Evolutionary conservation across 192 early-diverging fungal species (phyloP).

Genomic region (Lobosporangium transversale): DNA sequence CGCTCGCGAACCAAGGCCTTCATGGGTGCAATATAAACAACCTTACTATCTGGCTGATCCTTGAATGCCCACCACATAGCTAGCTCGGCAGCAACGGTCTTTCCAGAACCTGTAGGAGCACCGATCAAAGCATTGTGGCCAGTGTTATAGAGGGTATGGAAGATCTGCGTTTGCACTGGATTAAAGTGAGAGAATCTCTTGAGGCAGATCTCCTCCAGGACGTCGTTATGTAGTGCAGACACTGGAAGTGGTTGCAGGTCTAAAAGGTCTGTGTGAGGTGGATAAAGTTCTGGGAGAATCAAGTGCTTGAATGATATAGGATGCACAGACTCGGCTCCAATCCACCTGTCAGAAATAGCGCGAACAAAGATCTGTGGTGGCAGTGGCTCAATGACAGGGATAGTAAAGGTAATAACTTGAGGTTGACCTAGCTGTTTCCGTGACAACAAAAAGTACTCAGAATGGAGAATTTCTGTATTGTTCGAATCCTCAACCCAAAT

Average conservation of each 20-base stretch:
- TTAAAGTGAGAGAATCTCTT: slow-evolving; percentile 96
- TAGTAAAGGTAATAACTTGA: slow-evolving; percentile 82
- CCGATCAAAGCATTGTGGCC: slow-evolving; percentile 89
- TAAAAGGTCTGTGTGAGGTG: slow-evolving; percentile 92
- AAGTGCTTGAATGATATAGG: slow-evolving; percentile 93
- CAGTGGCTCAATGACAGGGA: slow-evolving; percentile 92
- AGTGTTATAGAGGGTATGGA: slow-evolving; percentile 94
- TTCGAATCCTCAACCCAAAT: slow-evolving; percentile 96
- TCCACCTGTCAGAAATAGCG: slow-evolving; percentile 96
- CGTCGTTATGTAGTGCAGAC: slow-evolving; percentile 80
- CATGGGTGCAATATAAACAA: slow-evolving; percentile 98
- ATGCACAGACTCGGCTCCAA: slow-evolving; percentile 87
- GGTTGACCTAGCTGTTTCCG: slow-evolving; percentile 73
- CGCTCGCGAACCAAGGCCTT: slow-evolving; percentile 98
- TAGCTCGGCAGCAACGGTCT: slow-evolving; percentile 96
- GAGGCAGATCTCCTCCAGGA: slow-evolving; percentile 87
- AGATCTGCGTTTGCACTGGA: slow-evolving; percentile 98
- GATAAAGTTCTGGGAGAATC: slow-evolving; percentile 86
- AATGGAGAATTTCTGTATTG: slow-evolving; percentile 90
- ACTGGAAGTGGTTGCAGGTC: slow-evolving; percentile 92
- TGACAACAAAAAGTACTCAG: slow-evolving; percentile 88
- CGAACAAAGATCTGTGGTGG: slow-evolving; percentile 92
- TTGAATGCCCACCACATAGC: slow-evolving; percentile 95
- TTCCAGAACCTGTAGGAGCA: slow-evolving; percentile 98
- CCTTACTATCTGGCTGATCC: slow-evolving; percentile 81